Evolutionary conservation across 352 stramenopile species (phyloP).

Genomic region (Phytophthora brassicae): DNA sequence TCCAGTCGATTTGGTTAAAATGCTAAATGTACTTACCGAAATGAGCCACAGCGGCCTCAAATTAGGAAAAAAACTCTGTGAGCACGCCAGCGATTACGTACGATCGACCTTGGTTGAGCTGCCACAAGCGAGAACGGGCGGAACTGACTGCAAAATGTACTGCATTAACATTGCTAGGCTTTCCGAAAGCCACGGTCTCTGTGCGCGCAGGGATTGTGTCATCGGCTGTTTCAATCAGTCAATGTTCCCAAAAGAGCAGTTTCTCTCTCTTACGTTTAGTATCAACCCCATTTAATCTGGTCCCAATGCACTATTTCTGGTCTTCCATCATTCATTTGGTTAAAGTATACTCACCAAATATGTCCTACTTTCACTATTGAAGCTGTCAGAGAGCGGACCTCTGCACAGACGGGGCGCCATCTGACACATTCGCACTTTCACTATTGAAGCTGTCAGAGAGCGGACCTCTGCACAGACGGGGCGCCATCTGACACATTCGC

Average conservation of each 20-base stretch:
- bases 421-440: slow-evolving; percentile 19
- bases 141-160: slow-evolving; percentile 17
- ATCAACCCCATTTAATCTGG: slow-evolving; percentile 4
- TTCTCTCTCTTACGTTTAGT: background rate
- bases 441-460: slow-evolving; percentile 24
- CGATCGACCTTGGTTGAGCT: background rate
- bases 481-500: slow-evolving; percentile 22
- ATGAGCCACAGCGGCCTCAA: slow-evolving; percentile 19
- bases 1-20: slow-evolving; percentile 33
- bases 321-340: background rate
- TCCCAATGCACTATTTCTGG: background rate
- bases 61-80: slow-evolving; percentile 25
- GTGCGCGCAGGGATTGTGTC: slow-evolving; percentile 10
- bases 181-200: slow-evolving; percentile 14
- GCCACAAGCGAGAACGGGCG: slow-evolving; percentile 5
- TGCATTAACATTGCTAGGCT: slow-evolving; percentile 26
- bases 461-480: slow-evolving; percentile 22
- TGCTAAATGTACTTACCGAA: background rate
- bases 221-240: slow-evolving; percentile 10
- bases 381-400: slow-evolving; percentile 23
- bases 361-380: slow-evolving; percentile 15
- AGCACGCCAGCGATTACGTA: slow-evolving; percentile 14
- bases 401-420: slow-evolving; percentile 19
- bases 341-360: slow-evolving; percentile 10
- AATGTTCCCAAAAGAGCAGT: background rate